Evolutionary conservation across 441 rosid species (phyloP).

Genomic region (Brassica hybrid): DNA sequence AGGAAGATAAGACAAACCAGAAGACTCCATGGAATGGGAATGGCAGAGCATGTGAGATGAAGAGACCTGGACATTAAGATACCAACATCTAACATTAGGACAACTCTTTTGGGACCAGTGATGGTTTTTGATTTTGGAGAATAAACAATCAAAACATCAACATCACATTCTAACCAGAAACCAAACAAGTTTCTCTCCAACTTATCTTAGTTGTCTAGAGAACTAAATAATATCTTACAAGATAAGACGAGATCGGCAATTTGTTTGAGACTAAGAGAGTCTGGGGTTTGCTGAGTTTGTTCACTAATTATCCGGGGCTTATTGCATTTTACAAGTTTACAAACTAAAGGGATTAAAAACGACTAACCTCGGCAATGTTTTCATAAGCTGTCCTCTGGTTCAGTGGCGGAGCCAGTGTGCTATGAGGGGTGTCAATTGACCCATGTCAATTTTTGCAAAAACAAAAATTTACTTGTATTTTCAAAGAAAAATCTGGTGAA

Average conservation of each 20-base stretch:
- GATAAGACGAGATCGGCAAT: conserved; percentile 23
- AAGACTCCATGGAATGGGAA: conserved; percentile 34
- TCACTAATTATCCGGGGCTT: conserved; percentile 21
- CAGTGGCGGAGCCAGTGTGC: too few relatives aligned
- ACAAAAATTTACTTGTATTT: too few relatives aligned
- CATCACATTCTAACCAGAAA: conserved; percentile 33
- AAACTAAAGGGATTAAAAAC: conserved; percentile 13
- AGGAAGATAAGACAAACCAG: conserved; percentile 34
- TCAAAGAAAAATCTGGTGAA: too few relatives aligned
- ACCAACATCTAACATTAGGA: conserved; percentile 29
- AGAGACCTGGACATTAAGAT: conserved; percentile 25
- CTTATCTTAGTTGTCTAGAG: conserved; percentile 15
- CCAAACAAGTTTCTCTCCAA: conserved; percentile 34
- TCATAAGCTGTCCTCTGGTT: conserved; percentile 36
- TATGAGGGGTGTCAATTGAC: too few relatives aligned
- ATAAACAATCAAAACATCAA: conserved; percentile 20
- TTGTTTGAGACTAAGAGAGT: too few relatives aligned
- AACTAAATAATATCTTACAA: conserved; percentile 9
- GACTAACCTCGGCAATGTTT: conserved; percentile 29
- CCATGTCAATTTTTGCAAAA: too few relatives aligned
- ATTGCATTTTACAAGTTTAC: conserved; percentile 32
- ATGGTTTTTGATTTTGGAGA: conserved; percentile 13
- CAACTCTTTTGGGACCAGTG: conserved; percentile 34
- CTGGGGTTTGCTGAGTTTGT: conserved; percentile 21
- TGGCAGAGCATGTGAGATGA: conserved; percentile 34